phyloP scores from a whole-genome alignment of 1,139 yeast species.

The Candida frijolesensis region DNA sequence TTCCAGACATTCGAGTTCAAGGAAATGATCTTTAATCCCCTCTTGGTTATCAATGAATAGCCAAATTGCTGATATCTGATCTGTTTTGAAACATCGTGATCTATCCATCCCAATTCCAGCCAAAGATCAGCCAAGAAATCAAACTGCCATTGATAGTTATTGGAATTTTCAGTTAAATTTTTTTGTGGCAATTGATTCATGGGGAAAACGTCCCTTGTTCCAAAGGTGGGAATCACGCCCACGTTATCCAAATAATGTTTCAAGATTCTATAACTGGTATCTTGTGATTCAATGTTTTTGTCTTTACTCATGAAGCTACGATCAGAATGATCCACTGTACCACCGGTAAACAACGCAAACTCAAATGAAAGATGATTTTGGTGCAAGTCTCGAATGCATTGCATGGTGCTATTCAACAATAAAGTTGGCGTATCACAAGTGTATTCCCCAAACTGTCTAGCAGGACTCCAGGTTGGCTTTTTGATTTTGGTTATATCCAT shows the following conservation, averaged over 20 bases:
- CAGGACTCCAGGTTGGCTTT: constrained; percentile 26
- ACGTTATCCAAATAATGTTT: constrained; percentile 24
- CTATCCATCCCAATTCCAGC: constrained; percentile 44
- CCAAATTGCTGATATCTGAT: constrained; percentile 33
- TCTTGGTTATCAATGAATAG: constrained; percentile 24
- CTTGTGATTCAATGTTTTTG: constrained; percentile 17
- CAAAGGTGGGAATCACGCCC: constrained; percentile 31
- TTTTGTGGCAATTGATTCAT: constrained; percentile 27
- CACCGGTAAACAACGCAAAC: constrained; percentile 35
- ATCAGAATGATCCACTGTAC: constrained; percentile 28
- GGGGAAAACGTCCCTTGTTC: constrained; percentile 31
- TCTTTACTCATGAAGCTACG: constrained; percentile 21
- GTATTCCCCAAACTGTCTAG: constrained; percentile 35
- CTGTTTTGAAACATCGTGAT: constrained; percentile 27
- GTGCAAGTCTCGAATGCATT: constrained; percentile 24
- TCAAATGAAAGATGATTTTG: constrained; percentile 30
- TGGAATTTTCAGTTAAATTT: constrained; percentile 14
- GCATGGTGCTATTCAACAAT: constrained; percentile 30
- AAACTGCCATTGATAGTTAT: constrained; percentile 29
- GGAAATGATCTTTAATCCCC: constrained; percentile 33
- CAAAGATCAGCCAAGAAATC: constrained; percentile 31
- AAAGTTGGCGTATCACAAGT: constrained; percentile 32
- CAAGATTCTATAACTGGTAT: constrained; percentile 23
- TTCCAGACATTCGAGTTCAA: constrained; percentile 36
- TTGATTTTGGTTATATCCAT: constrained; percentile 20